A percentile compares a stretch with the other conserved stretches of the same genome.
phyloP scores from a whole-genome alignment of 2,329 filamentous ascomycete genomes.

The Nothophoma quercina region DNA sequence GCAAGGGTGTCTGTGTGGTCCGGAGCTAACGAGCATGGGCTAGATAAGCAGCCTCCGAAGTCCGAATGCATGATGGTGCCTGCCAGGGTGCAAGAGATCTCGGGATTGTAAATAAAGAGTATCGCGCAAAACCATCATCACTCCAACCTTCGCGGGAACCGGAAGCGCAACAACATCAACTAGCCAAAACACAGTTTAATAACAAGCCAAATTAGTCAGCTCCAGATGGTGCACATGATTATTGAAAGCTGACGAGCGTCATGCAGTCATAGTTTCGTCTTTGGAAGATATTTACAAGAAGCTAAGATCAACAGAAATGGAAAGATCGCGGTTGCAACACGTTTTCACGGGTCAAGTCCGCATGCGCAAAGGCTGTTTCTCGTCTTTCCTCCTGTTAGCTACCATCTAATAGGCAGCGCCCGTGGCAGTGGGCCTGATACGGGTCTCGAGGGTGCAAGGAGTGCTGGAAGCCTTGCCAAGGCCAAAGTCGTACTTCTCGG shows the following conservation, averaged over 20 bases:
- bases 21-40: neutral
- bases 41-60: neutral
- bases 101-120: conserved; percentile 13
- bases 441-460: conserved; percentile 34
- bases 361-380: neutral
- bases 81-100: conserved; percentile 1
- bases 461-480: conserved; percentile 18
- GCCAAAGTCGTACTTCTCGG: conserved; percentile 19
- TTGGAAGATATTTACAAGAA: conserved; percentile 18
- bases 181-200: too few species aligned
- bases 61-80: neutral
- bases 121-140: too few species aligned
- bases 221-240: neutral
- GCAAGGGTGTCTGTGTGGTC: neutral
- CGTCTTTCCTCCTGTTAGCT: neutral
- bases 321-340: neutral
- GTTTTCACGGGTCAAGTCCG: neutral
- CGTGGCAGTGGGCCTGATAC: conserved; percentile 30
- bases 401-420: conserved; percentile 5
- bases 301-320: neutral
- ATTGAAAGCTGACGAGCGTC: neutral
- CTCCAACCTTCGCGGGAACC: too few species aligned
- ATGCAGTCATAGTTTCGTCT: conserved; percentile 3
- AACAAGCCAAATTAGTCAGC: too few species aligned
- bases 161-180: too few species aligned